phyloP scores from a whole-genome alignment of 1,284 basidiomycete genomes.

The Pyrrhoderma lamaoense region DNA sequence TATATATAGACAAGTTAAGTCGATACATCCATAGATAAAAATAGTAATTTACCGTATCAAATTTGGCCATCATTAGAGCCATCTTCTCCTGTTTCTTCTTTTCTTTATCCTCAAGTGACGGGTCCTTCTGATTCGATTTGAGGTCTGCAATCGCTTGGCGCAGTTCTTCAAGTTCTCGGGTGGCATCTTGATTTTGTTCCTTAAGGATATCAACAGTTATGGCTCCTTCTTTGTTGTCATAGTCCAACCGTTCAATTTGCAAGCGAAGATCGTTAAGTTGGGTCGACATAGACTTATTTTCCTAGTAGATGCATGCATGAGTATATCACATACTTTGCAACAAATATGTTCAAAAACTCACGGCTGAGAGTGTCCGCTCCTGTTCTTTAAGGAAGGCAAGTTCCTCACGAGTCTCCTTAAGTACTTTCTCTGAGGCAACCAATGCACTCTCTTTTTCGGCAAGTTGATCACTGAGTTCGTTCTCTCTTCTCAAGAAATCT shows the following conservation, averaged over 20 bases:
- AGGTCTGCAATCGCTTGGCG: conserved; percentile 76
- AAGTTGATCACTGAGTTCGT: conserved; percentile 90
- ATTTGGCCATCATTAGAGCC: conserved; percentile 99
- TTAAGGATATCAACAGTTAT: conserved; percentile 97
- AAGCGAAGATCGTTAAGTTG: conserved; percentile 90
- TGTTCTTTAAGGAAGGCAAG: conserved; percentile 88
- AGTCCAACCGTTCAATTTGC: conserved; percentile 87
- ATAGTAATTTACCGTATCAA: conserved; percentile 70
- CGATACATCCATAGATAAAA: background rate
- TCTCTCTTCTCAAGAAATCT: conserved; percentile 94
- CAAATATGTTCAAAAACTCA: conserved; percentile 28
- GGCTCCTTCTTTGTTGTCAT: conserved; percentile 91
- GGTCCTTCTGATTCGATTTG: conserved; percentile 78
- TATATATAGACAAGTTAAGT: conserved; percentile 26
- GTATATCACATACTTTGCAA: background rate
- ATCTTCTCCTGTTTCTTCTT: conserved; percentile 99
- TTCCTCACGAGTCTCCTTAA: conserved; percentile 83
- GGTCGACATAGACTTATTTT: conserved; percentile 86
- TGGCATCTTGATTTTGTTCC: conserved; percentile 89
- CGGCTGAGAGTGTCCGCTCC: conserved; percentile 70
- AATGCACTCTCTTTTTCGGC: conserved; percentile 87
- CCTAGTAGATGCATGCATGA: conserved; percentile 48
- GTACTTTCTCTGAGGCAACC: conserved; percentile 65
- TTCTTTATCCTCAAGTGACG: conserved; percentile 91
- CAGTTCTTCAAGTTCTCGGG: conserved; percentile 86